Percentiles rank a stretch among this genome's conserved stretches.
phyloP scores from a whole-genome alignment of 441 rosid genomes.

The Populus hybrid region DNA sequence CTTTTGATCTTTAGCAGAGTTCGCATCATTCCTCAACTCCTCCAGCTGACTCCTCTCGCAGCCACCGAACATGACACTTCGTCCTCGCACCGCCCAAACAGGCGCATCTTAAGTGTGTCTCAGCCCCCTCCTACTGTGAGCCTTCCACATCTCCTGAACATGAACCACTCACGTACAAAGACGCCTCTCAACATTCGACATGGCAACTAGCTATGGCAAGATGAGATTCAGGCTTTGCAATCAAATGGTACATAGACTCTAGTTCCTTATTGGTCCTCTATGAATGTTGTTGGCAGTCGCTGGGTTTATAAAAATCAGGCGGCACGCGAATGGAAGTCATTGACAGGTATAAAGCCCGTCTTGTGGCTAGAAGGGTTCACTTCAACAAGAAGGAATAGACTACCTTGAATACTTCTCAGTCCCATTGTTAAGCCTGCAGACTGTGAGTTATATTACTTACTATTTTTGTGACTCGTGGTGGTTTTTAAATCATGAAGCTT shows the following conservation, averaged over 20 bases:
- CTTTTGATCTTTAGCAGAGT: too few species aligned
- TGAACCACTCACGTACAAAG: background rate
- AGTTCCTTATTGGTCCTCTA: background rate
- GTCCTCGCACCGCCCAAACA: too few species aligned
- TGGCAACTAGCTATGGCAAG: background rate
- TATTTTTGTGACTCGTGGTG: background rate
- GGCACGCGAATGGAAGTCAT: background rate
- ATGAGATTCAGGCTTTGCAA: background rate
- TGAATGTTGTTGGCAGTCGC: background rate
- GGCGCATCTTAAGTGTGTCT: too few species aligned
- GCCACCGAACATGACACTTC: too few species aligned
- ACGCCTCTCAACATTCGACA: rapidly evolving
- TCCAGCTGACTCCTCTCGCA: too few species aligned
- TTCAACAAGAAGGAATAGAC: background rate
- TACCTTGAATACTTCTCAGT: background rate
- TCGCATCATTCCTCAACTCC: too few species aligned
- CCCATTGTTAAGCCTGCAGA: background rate
- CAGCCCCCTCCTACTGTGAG: too few species aligned
- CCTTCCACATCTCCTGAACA: background rate
- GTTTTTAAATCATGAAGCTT: background rate
- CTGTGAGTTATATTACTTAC: background rate
- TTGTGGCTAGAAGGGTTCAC: background rate
- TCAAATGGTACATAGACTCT: too few species aligned
- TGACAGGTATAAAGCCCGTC: too few species aligned
- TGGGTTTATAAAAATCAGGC: background rate